Base-by-base conservation (phyloP, 768 basidiomycete species). In the Favolaschia claudopus region DNA sequence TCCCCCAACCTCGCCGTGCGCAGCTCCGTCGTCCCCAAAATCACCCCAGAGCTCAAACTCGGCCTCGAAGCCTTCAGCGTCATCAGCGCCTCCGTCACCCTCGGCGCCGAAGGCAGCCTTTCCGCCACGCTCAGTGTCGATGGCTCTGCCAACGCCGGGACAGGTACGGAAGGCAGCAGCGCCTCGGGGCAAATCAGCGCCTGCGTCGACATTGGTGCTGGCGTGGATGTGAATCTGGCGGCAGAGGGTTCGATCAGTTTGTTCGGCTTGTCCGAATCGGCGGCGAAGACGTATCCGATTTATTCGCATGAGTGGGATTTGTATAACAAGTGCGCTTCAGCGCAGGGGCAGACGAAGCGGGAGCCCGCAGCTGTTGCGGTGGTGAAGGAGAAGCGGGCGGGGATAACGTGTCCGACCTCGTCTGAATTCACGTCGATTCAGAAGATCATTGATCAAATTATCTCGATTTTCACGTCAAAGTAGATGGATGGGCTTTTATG, bases 101-200 rank as follows among this genome's bases (percentile, higher is more conserved):
- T 62, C n/a, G 39, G 53, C n/a, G 24, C 57, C 25, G 31, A 28
- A 4, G 50, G 55, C 31, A 22, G 15, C 17, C 12, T 42, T 12
- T 19, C 9, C 5, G 20, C 37, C 37, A 20, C n/a, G 15, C 45
- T 40, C 29, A 15, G n/a, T n/a, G 25, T 46, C 10, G 29, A 45
- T 14, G 37, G 47, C 17, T 6, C 20, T 5, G 27, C 48, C 19
- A n/a, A 31, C 17, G 49, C 49, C 20, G 25, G n/a, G 4, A 36
- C 34, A 15, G 7, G 20, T 9, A 40, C 34, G 13, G 32, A 7
- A 12, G 24, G 25, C 10, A 27, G 39, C 7, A 29, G 4, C 8
- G 51, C 44, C 8, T 7, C 61, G 63, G 27, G 70, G 38, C 3
- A 62, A 63, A 20, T 72, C 69, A 13, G 60, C 42, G 13, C 38